Conservation (phyloP, 2,329 filamentous ascomycete genomes). For the Pseudocercospora macadamiae region DNA sequence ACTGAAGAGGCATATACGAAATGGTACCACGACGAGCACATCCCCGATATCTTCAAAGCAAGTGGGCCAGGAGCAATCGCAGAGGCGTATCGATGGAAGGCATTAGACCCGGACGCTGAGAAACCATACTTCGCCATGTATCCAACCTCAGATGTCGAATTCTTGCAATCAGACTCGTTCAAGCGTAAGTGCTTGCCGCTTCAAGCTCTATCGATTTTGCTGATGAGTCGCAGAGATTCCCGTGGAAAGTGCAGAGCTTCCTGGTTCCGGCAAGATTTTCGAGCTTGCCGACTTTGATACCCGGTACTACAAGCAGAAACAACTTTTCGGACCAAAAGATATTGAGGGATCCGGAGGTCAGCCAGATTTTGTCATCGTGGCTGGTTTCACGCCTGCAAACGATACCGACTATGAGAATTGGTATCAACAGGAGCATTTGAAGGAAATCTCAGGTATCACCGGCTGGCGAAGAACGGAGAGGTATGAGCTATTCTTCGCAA, state of each 20-base stretch:
- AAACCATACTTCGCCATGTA: slow-evolving; percentile 22
- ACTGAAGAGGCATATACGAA: slow-evolving; percentile 17
- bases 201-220: not conserved
- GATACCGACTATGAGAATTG: slow-evolving; percentile 22
- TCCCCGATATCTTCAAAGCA: slow-evolving; percentile 24
- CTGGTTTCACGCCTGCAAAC: slow-evolving; percentile 20
- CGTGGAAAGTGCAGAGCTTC: slow-evolving; percentile 15
- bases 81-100: slow-evolving; percentile 19
- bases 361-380: slow-evolving; percentile 18
- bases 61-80: slow-evolving; percentile 11
- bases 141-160: slow-evolving; percentile 18
- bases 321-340: slow-evolving; percentile 12
- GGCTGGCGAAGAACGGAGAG: slow-evolving; percentile 20
- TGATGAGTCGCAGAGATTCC: slow-evolving; percentile 20
- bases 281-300: slow-evolving; percentile 21
- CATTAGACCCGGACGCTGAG: slow-evolving; percentile 11
- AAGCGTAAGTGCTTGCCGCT: slow-evolving; percentile 5
- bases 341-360: slow-evolving; percentile 6
- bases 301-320: slow-evolving; percentile 18
- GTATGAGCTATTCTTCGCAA: slow-evolving; percentile 16
- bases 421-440: slow-evolving; percentile 22
- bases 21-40: slow-evolving; percentile 23
- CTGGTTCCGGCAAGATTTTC: slow-evolving; percentile 15
- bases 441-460: slow-evolving; percentile 13
- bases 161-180: slow-evolving; percentile 18